Evolutionary conservation across 805 yeast species (phyloP), one percentile per base, ranked within the genome.

Genomic region (Pichia nakasei): DNA sequence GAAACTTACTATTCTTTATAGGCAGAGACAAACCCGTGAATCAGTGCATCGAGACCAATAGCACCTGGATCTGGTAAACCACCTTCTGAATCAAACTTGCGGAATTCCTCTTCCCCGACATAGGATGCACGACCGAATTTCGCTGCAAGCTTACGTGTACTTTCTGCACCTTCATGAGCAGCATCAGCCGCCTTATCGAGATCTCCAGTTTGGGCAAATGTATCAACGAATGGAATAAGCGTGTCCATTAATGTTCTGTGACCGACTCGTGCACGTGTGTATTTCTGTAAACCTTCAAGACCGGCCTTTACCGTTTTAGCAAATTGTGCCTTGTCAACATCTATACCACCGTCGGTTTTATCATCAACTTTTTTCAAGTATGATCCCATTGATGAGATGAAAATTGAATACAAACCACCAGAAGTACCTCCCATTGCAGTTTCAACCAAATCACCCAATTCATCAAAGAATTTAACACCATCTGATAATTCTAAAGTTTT

Each of bases 21-120:
- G 4, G 56, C 59, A 6, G 50, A 53, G 35, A 58, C 58, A 50
- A 60, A 53, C 4, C 66, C 67, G 17, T 52, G 53, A 26, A 63
- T 45, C 20, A 63, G 44, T 3, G 64, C 65, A 20, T 65, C 83
- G 21, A 89, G 66, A 4, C 97, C 97, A 45, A 86, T 77, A 3
- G 97, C 96, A 51, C 97, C 97, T 5, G 97, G 96, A 56, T 89
- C 97, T 2, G 96, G 95, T 26, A 88, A 70, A n/a, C 84, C 85
- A 22, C 85, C 87, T 56, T 71, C 72, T 34, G 68, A 70, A 34
- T 64, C 71, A 41, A 67, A 70, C 37, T 61, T 63, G 44, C 68
- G 65, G 52, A 79, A 72, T 42, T 75, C 82, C 12, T 71, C 78
- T 47, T 76, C 77, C 49, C 72, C 70, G 22, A 89, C 96, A 59